Percentiles rank a stretch among this genome's conserved stretches.
Conservation (phyloP, 805 yeast genomes). For the Candida corydali region DNA sequence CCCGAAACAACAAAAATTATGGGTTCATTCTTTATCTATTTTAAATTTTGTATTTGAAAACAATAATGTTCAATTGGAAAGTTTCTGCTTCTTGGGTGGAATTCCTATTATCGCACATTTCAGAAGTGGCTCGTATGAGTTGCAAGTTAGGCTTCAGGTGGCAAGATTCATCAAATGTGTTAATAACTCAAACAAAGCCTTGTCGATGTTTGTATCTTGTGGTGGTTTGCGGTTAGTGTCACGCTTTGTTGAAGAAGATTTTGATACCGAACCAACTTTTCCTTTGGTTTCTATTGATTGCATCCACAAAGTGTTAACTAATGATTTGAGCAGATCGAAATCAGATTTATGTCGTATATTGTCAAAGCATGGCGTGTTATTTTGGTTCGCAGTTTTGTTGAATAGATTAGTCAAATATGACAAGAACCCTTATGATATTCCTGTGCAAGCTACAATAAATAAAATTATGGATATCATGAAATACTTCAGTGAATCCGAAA, state of each 20-base stretch:
- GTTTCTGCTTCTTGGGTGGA: conserved; percentile 41
- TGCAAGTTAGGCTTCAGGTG: conserved; percentile 33
- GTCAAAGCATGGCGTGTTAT: conserved; percentile 38
- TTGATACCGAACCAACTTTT: conserved; percentile 33
- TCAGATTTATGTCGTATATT: conserved; percentile 40
- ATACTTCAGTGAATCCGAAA: conserved; percentile 44
- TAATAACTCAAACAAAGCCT: conserved; percentile 28
- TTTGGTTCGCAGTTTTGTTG: conserved; percentile 40
- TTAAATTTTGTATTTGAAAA: conserved; percentile 31
- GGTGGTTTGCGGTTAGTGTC: conserved; percentile 44
- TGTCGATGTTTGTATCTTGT: conserved; percentile 39
- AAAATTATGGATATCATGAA: conserved; percentile 35
- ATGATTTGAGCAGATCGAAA: conserved; percentile 34
- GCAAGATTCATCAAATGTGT: conserved; percentile 31
- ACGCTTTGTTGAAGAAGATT: conserved; percentile 45
- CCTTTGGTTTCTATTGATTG: conserved; percentile 35
- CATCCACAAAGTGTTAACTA: conserved; percentile 30
- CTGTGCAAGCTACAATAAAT: conserved; percentile 15
- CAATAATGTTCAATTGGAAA: conserved; percentile 31
- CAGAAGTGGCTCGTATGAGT: conserved; percentile 24
- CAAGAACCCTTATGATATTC: background rate
- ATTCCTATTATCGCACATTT: conserved; percentile 39
- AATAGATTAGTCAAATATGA: conserved; percentile 24
- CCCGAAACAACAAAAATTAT: conserved; percentile 25
- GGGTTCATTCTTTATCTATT: conserved; percentile 34